phyloP scores from a whole-genome alignment of 148 eudicot species.

The Drosera capensis region DNA sequence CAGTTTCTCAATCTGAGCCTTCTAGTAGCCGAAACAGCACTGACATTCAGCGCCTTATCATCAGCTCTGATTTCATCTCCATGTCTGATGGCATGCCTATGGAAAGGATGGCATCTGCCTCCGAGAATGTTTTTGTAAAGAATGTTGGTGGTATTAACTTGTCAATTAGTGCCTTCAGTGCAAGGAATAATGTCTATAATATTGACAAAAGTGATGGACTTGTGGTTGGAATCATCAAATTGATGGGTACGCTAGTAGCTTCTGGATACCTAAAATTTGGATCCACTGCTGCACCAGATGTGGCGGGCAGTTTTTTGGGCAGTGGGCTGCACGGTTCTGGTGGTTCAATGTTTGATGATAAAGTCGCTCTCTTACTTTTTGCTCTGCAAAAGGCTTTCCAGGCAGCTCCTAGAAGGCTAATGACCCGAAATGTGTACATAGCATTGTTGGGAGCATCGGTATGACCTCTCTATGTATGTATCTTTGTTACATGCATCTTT shows the following conservation, averaged over 20 bases:
- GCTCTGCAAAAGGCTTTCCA: slow-evolving; percentile 92
- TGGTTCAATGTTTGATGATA: slow-evolving; percentile 98
- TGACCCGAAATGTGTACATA: slow-evolving; percentile 69
- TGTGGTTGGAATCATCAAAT: slow-evolving; percentile 71
- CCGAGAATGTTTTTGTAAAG: slow-evolving; percentile 46
- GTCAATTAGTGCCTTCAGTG: slow-evolving; percentile 92
- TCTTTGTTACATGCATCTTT: neutral
- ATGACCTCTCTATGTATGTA: slow-evolving; percentile 22
- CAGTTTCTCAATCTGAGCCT: slow-evolving; percentile 18
- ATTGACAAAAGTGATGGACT: slow-evolving; percentile 73
- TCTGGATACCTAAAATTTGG: slow-evolving; percentile 66
- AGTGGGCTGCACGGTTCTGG: slow-evolving; percentile 53
- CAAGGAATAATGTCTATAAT: slow-evolving; percentile 87
- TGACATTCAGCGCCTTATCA: slow-evolving; percentile 12
- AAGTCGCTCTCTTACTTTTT: slow-evolving; percentile 79
- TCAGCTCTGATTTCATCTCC: slow-evolving; percentile 12
- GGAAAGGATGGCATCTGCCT: slow-evolving; percentile 43
- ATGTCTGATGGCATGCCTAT: slow-evolving; percentile 18
- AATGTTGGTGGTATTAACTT: slow-evolving; percentile 81
- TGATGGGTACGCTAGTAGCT: slow-evolving; percentile 66
- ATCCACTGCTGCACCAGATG: slow-evolving; percentile 34
- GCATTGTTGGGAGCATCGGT: slow-evolving; percentile 91
- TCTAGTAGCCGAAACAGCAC: slow-evolving; percentile 9
- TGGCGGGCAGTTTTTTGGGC: slow-evolving; percentile 32
- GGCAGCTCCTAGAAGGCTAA: slow-evolving; percentile 93